Base-by-base conservation (phyloP, 208 protist genomes). In the Eutreptiella sp. region DNA sequence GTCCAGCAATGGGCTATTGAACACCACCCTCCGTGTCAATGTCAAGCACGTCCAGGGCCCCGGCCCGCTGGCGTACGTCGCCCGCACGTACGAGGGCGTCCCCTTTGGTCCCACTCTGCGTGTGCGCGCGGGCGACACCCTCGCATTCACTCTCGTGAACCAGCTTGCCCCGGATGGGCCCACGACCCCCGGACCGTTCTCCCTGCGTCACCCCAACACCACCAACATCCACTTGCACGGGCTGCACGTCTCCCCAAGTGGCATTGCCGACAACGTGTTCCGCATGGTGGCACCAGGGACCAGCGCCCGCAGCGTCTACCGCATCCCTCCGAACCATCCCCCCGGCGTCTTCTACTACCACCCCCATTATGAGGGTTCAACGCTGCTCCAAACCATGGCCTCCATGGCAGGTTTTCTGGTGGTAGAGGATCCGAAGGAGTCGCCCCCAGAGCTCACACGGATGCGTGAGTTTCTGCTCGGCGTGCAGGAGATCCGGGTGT, bases 151-250 rank as follows among this genome's bases (percentile, higher is more conserved):
- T 14, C 45, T 50, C 45, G 29, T 50, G 11, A 50, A 50, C 16
- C 14, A 11, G 11, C 16, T 50, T 11, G 11, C 11, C 14, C 29
- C 45, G 29, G 31, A 19, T 11, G 29, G 29, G 11, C 45, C 45
- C 14, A 50, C 31, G 45, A 38, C 11, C 19, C n/a, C n/a, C n/a
- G n/a, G n/a, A n/a, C n/a, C n/a, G n/a, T n/a, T n/a, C n/a, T 35
- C 23, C 29, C 31, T 50, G 14, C 19, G 45, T 35, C 11, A 42
- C 16, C 45, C 45, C 14, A 50, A 50, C 29, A 50, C 16, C 23
- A 50, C 45, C 19, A 50, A 50, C 29, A 11, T 50, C 14, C 45
- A 50, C 29, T 19, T 50, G 19, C 45, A 50, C 45, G 45, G 45
- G 14, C 11, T 50, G 19, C 45, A 50, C 45, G 29, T 50, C 14